Evolutionary conservation across 805 yeast genomes (phyloP), one percentile per base, ranked within the genome.

Genomic region (Saturnispora gosingensis): DNA sequence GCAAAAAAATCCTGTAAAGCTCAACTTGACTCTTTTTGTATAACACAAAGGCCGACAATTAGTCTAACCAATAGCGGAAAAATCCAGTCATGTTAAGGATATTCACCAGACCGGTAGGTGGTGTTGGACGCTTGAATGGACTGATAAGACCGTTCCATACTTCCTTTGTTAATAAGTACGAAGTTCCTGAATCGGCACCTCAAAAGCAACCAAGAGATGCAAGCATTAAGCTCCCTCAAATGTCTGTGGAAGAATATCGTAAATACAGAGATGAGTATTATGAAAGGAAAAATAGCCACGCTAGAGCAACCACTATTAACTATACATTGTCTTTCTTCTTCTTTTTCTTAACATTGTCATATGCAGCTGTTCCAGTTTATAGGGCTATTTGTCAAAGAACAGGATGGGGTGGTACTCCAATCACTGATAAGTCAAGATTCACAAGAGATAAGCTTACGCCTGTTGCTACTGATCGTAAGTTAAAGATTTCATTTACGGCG

Each of bases 381-480:
- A 73, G 97, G 58, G 88, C 90, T 8, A 75, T 93, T 30, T 93
- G 99, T 72, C 87, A 90, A 60, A 78, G 95, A 67, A 90, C 97
- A 0, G 99, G 99, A 0, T 93, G 85, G 78, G 97, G 91, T 47
- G 99, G 99, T 42, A 82, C 85, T 8, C 98, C 98, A 10, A 85
- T 90, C 59, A 90, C 97, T 0, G 98, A 93, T 64, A 68, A 73
- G 43, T 66, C 82, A 10, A 81, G 78, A 60, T 87, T 93, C 67
- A 87, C 97, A 1, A 81, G 88, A 22, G 98, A 91, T 63, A 86
- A 85, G 63, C 72, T 93, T 65, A 71, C 85, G 22, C 97, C 99
- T 0, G 93, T 93, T 7, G 90, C 88, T 52, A 82, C 90, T 15
- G 84, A 84, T 54, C 81, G 83, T 59, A 78, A 95, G 61, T 84